These are phyloP conservation scores for Backusella liffmaniae DNA, from an alignment of 192 early-diverging fungal species.

Conservation along the genomic window DNA sequence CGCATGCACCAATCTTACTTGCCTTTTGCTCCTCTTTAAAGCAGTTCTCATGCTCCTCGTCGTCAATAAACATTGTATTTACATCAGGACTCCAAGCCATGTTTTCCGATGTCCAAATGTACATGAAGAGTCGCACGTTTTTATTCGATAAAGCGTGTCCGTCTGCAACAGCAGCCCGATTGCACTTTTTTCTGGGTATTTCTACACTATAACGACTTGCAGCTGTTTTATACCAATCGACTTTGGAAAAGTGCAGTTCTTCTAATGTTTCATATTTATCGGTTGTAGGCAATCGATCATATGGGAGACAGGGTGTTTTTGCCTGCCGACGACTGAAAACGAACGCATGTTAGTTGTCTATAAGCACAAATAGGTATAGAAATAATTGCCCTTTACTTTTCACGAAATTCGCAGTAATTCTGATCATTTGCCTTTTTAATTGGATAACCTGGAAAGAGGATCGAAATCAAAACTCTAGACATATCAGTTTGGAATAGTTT, in stretches of 20 bases:
- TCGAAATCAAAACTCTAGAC: slow-evolving; percentile 10
- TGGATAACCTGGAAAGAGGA: slow-evolving; percentile 18
- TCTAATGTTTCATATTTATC: slow-evolving; percentile 15
- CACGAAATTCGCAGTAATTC: neutral
- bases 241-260: neutral
- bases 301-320: neutral
- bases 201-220: neutral
- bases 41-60: neutral
- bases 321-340: neutral
- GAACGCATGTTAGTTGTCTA: neutral
- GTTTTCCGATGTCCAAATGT: slow-evolving; percentile 12
- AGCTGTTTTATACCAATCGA: neutral
- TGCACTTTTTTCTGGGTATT: slow-evolving; percentile 2
- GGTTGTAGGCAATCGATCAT: slow-evolving; percentile 5
- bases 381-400: neutral
- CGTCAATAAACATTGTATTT: neutral
- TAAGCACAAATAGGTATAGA: too few species aligned
- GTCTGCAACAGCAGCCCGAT: neutral
- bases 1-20: neutral
- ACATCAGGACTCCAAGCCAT: slow-evolving; percentile 1
- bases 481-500: neutral
- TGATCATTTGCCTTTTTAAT: slow-evolving; percentile 12
- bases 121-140: slow-evolving; percentile 6
- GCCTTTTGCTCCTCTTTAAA: neutral
- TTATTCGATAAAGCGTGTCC: neutral